A percentile compares a stretch with the other conserved stretches of the same genome.
Conservation (phyloP, 495 filamentous ascomycete genomes). For the Aspergillus mulundensis region DNA sequence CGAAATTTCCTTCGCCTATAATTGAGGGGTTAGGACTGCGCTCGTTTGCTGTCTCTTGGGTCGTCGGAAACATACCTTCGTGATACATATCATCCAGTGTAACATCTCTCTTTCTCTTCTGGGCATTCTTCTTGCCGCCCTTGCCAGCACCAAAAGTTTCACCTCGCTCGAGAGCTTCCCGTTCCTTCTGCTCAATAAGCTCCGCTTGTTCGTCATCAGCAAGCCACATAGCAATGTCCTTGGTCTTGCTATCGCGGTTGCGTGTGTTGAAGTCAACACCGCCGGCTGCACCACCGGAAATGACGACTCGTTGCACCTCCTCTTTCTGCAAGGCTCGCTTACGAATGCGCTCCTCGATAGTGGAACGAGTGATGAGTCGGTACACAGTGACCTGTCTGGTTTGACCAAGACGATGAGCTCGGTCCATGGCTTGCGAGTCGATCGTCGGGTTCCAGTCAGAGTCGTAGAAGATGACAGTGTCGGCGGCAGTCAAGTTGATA, state of each 20-base stretch:
- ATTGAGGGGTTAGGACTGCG: neutral
- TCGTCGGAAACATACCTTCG: constrained; percentile 64
- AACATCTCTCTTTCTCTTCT: constrained; percentile 68
- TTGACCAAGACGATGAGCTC: constrained; percentile 95
- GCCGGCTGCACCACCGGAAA: constrained; percentile 77
- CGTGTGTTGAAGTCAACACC: constrained; percentile 93
- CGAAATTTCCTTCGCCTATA: constrained; percentile 88
- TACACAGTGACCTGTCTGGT: constrained; percentile 96
- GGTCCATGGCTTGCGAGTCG: constrained; percentile 98
- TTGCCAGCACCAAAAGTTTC: constrained; percentile 47
- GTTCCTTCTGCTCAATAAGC: constrained; percentile 83
- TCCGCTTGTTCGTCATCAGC: constrained; percentile 93
- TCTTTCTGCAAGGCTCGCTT: constrained; percentile 98
- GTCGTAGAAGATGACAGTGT: constrained; percentile 99
- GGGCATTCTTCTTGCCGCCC: constrained; percentile 51
- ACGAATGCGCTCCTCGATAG: constrained; percentile 97
- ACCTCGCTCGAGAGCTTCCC: constrained; percentile 63
- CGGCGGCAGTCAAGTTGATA: constrained; percentile 91
- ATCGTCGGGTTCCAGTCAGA: constrained; percentile 99
- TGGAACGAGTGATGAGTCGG: constrained; percentile 92
- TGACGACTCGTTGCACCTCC: constrained; percentile 97
- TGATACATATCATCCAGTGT: constrained; percentile 97
- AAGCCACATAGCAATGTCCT: constrained; percentile 96
- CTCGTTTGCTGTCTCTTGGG: neutral
- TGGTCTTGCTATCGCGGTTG: constrained; percentile 82